These are phyloP conservation scores for Xylaria digitata DNA, from an alignment of 2,329 filamentous ascomycete genomes.

Conservation along the genomic window DNA sequence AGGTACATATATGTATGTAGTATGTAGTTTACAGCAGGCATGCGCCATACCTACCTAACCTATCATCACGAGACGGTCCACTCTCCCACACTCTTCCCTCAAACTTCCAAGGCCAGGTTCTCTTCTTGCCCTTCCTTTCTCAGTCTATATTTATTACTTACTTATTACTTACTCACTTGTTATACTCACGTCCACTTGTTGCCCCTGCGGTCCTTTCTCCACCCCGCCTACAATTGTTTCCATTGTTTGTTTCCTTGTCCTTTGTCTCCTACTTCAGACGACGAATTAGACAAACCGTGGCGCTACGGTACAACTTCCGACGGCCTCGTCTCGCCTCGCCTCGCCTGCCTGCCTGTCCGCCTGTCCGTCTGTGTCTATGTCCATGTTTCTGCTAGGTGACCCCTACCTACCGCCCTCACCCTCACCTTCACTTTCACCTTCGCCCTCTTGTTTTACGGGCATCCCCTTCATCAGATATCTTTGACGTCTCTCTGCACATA, in stretches of 20 bases:
- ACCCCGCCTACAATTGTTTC: constrained; percentile 36
- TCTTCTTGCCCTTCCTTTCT: constrained; percentile 14
- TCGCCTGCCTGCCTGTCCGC: neutral
- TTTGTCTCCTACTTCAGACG: constrained; percentile 29
- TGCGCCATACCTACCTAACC: constrained; percentile 3
- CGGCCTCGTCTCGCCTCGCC: constrained; percentile 19
- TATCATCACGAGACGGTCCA: constrained; percentile 30
- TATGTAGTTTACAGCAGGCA: too few species aligned
- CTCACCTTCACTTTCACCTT: constrained; percentile 4
- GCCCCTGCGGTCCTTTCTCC: constrained; percentile 29
- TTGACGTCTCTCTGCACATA: constrained; percentile 17
- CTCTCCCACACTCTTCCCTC: constrained; percentile 27
- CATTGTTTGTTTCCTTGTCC: constrained; percentile 39
- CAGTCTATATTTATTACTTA: constrained; percentile 12
- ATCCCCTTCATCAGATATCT: constrained; percentile 26
- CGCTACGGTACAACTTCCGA: constrained; percentile 33
- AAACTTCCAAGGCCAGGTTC: constrained; percentile 16
- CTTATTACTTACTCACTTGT: neutral
- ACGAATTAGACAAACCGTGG: constrained; percentile 17
- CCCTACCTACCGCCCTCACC: neutral
- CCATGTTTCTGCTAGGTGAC: constrained; percentile 8
- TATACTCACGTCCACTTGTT: neutral
- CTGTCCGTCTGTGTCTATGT: too few species aligned
- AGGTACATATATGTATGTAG: too few species aligned
- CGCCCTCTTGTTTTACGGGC: constrained; percentile 22